Evolutionary conservation across 176 grass and related monocot genomes (phyloP), one percentile per base, ranked within the genome.

Genomic region (Saccharum spontaneum): DNA sequence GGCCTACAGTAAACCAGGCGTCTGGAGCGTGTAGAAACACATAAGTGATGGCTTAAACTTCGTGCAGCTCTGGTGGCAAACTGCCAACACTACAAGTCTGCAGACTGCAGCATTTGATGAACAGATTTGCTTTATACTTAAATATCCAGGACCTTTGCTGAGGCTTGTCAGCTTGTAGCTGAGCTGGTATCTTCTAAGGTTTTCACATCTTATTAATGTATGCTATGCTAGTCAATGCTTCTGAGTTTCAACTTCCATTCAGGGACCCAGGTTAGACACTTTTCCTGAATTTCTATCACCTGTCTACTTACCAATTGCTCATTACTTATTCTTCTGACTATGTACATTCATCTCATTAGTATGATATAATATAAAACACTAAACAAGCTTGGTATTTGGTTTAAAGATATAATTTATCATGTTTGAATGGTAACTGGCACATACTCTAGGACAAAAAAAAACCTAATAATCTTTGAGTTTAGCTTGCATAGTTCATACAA

Each of bases 301-400:
- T 46, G 38, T 77, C 33, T 37, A 36, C 4, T 5, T 76, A 69
- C 17, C n/a, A 59, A 33, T 83, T 77, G 34, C 48, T 61, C 15
- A 33, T 64, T 88, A 79, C 22, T 67, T 64, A 75, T 70, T n/a
- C 54, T 61, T 69, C 38, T 68, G 24, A 30, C 28, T 81, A 54
- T 74, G 22, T 69, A 28, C 31, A 46, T 59, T 48, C 22, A 65
- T 41, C 39, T 63, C 3, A 13, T 62, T 72, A 2, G 10, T 43
- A 49, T 46, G 33, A n/a, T n/a, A n/a, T n/a, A n/a, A 67, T 79
- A 82, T 31, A 72, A 71, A 70, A n/a, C 31, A 37, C 38, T 74
- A 28, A 71, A 78, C n/a, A 73, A 23, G 68, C 3, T 22, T 66
- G 17, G 5, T 72, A 52, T 79, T 73, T 48, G 5, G 59, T 18